phyloP scores from a whole-genome alignment of 345 rosid genomes.

The Acer yangbiense region DNA sequence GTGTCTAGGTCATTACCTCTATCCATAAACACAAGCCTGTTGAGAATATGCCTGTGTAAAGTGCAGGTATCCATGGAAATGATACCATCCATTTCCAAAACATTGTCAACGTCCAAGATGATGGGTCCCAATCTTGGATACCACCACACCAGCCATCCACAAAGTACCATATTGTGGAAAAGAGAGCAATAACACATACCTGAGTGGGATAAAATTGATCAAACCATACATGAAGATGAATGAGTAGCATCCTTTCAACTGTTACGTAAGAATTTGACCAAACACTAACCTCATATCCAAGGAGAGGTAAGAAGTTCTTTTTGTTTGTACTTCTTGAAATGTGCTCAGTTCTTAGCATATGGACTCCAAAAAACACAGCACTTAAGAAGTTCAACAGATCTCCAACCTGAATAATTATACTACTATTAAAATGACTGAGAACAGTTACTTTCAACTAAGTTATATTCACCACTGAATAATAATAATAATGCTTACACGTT shows the following conservation, averaged over 20 bases:
- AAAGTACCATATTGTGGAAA: slow-evolving; percentile 51
- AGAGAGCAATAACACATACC: slow-evolving; percentile 51
- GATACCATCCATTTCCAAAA: slow-evolving; percentile 49
- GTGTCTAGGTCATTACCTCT: slow-evolving; percentile 42
- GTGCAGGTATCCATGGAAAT: slow-evolving; percentile 71
- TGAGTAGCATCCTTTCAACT: slow-evolving; percentile 2
- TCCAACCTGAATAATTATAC: slow-evolving; percentile 43
- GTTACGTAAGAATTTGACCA: not conserved
- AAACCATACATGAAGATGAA: slow-evolving; percentile 3
- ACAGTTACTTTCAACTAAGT: not conserved
- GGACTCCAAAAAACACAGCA: slow-evolving; percentile 66
- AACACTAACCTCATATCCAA: slow-evolving; percentile 53
- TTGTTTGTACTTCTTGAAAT: slow-evolving; percentile 49
- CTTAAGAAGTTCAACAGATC: slow-evolving; percentile 67
- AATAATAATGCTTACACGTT: not conserved
- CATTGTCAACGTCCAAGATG: slow-evolving; percentile 51
- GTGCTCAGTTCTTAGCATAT: slow-evolving; percentile 65
- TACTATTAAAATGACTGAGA: not conserved
- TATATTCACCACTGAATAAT: not conserved
- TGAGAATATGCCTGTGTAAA: slow-evolving; percentile 60
- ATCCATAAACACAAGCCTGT: slow-evolving; percentile 63
- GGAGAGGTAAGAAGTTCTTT: slow-evolving; percentile 52
- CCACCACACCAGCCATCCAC: slow-evolving; percentile 39
- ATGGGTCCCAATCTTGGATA: slow-evolving; percentile 28
- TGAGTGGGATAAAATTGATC: slow-evolving; percentile 28